Evolutionary conservation across 306 rosid species (phyloP).

Genomic region (Glycine latifolia): DNA sequence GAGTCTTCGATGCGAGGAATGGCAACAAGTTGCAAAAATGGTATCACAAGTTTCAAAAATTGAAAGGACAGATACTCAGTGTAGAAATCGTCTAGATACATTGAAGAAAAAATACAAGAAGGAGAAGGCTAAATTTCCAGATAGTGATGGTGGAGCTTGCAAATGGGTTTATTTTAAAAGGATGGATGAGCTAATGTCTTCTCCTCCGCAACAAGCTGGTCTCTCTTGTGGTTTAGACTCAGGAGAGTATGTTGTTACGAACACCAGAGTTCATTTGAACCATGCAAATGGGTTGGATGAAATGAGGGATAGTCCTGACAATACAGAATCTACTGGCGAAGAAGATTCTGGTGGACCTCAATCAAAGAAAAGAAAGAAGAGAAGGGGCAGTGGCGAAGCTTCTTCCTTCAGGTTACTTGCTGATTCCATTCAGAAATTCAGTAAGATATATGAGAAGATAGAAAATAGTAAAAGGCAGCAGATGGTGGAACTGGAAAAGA

Average conservation of each 20-base stretch:
- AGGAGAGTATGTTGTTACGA: slow-evolving; percentile 66
- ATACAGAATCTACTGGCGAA: slow-evolving; percentile 62
- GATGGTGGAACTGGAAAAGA: slow-evolving; percentile 83
- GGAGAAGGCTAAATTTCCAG: slow-evolving; percentile 69
- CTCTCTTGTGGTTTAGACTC: slow-evolving; percentile 82
- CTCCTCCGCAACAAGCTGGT: slow-evolving; percentile 65
- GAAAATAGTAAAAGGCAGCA: slow-evolving; percentile 77
- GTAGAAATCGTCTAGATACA: slow-evolving; percentile 86
- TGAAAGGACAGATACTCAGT: slow-evolving; percentile 83
- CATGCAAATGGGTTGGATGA: slow-evolving; percentile 77
- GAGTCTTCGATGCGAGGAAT: slow-evolving; percentile 91
- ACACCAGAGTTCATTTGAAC: slow-evolving; percentile 24
- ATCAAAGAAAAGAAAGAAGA: slow-evolving; percentile 64
- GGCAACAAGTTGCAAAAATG: slow-evolving; percentile 92
- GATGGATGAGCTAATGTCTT: slow-evolving; percentile 77
- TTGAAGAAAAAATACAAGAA: slow-evolving; percentile 91
- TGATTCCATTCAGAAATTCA: slow-evolving; percentile 72
- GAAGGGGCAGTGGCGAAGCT: slow-evolving; percentile 55
- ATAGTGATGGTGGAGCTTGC: slow-evolving; percentile 50
- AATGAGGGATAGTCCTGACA: slow-evolving; percentile 79
- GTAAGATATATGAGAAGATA: slow-evolving; percentile 80
- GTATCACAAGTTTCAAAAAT: slow-evolving; percentile 80
- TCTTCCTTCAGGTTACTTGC: slow-evolving; percentile 81
- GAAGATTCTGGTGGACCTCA: slow-evolving; percentile 69
- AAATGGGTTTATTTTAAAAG: slow-evolving; percentile 84